These are phyloP conservation scores for Stylonectria norvegica DNA, from an alignment of 2,329 filamentous ascomycete species.

Conservation along the genomic window DNA sequence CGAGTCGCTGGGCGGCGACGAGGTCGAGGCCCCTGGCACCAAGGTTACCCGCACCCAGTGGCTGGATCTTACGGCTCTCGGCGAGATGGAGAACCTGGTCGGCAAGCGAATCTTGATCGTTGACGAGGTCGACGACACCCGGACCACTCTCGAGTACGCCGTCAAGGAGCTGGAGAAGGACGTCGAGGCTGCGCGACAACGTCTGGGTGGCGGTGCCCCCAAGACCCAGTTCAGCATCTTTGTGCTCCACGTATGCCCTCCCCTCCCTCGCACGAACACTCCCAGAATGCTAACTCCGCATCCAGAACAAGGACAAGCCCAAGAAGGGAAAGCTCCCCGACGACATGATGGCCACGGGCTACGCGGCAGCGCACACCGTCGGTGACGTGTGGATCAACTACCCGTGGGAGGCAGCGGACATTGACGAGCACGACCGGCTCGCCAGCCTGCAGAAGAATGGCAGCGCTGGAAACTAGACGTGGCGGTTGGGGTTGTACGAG, in stretches of 20 bases:
- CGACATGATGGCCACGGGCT: constrained; percentile 73
- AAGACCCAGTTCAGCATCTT: constrained; percentile 92
- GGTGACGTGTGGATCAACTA: constrained; percentile 99
- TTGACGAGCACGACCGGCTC: constrained; percentile 81
- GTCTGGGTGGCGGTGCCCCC: constrained; percentile 59
- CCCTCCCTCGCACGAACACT: fast-evolving
- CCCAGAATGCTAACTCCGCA: constrained; percentile 6
- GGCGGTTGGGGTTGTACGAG: too few species aligned
- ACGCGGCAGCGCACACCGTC: constrained; percentile 82
- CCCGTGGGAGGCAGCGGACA: constrained; percentile 94
- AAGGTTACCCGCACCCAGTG: constrained; percentile 98
- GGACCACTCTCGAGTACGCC: constrained; percentile 90
- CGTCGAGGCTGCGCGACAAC: constrained; percentile 74
- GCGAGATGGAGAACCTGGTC: constrained; percentile 58
- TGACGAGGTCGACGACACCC: constrained; percentile 81
- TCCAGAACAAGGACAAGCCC: constrained; percentile 88
- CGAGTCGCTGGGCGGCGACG: constrained; percentile 67
- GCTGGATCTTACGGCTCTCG: constrained; percentile 82
- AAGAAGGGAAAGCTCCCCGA: constrained; percentile 87
- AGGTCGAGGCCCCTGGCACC: constrained; percentile 71
- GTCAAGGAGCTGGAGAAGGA: constrained; percentile 94
- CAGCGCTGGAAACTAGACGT: constrained; percentile 18
- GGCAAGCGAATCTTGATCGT: constrained; percentile 30
- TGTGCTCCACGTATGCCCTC: constrained; percentile 74
- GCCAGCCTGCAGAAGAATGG: constrained; percentile 48